Evolutionary conservation across 2,329 filamentous ascomycete genomes (phyloP).

Genomic region (Fusarium chlamydosporum): DNA sequence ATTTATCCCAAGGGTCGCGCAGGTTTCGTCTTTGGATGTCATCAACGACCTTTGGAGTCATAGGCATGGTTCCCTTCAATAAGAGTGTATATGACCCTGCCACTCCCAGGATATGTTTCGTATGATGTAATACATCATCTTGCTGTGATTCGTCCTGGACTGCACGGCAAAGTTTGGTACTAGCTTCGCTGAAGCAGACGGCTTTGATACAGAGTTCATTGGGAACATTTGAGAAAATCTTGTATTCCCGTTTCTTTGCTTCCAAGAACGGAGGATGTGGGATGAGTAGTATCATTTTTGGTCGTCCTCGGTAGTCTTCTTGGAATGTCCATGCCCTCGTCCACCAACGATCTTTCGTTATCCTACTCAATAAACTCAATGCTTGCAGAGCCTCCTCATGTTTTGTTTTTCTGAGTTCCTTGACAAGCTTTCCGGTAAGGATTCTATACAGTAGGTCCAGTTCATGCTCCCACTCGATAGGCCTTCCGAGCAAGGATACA

Average conservation of each 20-base stretch:
- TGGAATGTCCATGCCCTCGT: constrained; percentile 7
- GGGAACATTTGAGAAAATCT: neutral
- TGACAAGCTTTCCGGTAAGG: neutral
- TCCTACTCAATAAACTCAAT: neutral
- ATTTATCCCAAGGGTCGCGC: neutral
- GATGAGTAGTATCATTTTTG: neutral
- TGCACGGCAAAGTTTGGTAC: neutral
- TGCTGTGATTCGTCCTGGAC: neutral
- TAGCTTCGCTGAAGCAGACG: neutral
- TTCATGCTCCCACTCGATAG: constrained; percentile 15
- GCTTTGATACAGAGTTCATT: neutral
- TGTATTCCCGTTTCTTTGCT: neutral
- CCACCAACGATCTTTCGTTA: constrained; percentile 17
- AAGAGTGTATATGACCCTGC: neutral
- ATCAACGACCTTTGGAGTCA: neutral
- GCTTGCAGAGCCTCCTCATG: neutral
- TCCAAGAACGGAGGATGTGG: neutral
- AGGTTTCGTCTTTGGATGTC: neutral
- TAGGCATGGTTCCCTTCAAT: neutral
- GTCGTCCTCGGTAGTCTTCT: neutral
- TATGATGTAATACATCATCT: neutral
- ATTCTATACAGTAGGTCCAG: neutral
- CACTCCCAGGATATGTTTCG: neutral
- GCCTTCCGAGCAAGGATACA: constrained; percentile 1
- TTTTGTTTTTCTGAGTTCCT: neutral